These are phyloP conservation scores for Nigrospora sphaerica DNA, from an alignment of 2,329 filamentous ascomycete species.

Conservation along the genomic window DNA sequence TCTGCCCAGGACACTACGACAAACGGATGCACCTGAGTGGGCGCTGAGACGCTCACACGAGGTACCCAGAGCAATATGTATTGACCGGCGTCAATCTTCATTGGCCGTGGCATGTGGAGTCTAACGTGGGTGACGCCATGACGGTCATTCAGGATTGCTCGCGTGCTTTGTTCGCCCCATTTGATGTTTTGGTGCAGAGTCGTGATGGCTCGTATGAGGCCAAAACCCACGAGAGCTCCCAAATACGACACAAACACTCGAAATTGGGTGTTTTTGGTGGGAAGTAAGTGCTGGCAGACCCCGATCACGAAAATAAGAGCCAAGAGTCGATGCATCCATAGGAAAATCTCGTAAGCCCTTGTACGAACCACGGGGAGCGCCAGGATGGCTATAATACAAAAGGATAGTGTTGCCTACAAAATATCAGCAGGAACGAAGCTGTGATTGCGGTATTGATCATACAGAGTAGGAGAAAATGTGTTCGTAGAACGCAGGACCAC, in stretches of 20 bases:
- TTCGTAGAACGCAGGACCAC: not conserved
- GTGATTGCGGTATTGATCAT: not conserved
- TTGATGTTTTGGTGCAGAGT: not conserved
- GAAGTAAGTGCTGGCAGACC: not conserved
- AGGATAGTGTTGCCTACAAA: not conserved
- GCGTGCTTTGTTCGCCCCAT: not conserved
- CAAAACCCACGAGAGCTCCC: not conserved
- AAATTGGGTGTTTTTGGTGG: not conserved
- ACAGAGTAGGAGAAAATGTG: not conserved
- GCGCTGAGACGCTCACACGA: not conserved
- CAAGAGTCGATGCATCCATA: not conserved
- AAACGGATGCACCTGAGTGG: not conserved
- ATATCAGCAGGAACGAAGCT: not conserved
- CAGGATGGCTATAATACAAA: not conserved
- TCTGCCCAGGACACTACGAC: constrained; percentile 1
- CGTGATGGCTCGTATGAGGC: not conserved
- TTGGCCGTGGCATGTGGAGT: not conserved
- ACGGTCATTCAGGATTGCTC: not conserved
- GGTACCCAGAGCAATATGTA: not conserved
- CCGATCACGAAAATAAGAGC: not conserved
- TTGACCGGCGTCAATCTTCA: not conserved
- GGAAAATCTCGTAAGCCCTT: not conserved
- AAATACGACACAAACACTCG: not conserved
- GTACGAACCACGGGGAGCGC: not conserved
- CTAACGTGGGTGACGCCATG: not conserved